Evolutionary conservation across 2,329 filamentous ascomycete genomes (phyloP), one percentile per base, ranked within the genome.

Genomic region (Curvularia spicifera): DNA sequence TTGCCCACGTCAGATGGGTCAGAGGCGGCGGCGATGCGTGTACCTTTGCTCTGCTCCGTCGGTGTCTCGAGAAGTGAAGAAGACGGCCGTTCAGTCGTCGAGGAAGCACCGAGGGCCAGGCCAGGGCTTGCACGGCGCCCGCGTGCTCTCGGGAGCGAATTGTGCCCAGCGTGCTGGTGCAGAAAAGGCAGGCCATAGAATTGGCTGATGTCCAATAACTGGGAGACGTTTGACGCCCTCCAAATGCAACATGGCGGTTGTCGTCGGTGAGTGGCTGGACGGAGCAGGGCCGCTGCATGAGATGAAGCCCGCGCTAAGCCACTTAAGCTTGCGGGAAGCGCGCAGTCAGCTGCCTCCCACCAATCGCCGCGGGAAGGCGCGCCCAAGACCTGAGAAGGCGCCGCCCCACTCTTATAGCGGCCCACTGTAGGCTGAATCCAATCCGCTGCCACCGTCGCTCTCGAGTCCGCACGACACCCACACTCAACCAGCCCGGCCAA

Each of bases 191-290:
- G 62, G 65, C 59, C 57, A 59, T 46, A 49, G 57, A 56, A 39
- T 55, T 57, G 7, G 43, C 46, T 60, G 49, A 60, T 45, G 54
- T 37, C 71, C 69, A 73, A 73, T 73, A 63, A 64, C 24, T 61
- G 54, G 40, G 20, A 57, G 62, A 60, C 68, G 68, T 70, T 72
- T 73, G 64, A 67, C 70, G 71, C 71, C 69, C 65, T 65, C 58
- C 61, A 65, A 68, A 68, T 58, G 60, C 55, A 53, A 68, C 66
- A 62, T 63, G 69, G 67, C 50, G 37, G 53, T 60, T 67, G 57
- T 40, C 56, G 53, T 54, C 53, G 60, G 58, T 72, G 68, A 72
- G 66, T 73, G 71, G 71, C 60, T 62, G 65, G 56, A 50, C 40
- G 26, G 15, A 15, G 39, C 65, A 65, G 55, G 64, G 65, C 60